Percentiles rank a stretch among this genome's conserved stretches.
phyloP scores from a whole-genome alignment of 2,329 filamentous ascomycete species.

The Colletotrichum orchidophilum region DNA sequence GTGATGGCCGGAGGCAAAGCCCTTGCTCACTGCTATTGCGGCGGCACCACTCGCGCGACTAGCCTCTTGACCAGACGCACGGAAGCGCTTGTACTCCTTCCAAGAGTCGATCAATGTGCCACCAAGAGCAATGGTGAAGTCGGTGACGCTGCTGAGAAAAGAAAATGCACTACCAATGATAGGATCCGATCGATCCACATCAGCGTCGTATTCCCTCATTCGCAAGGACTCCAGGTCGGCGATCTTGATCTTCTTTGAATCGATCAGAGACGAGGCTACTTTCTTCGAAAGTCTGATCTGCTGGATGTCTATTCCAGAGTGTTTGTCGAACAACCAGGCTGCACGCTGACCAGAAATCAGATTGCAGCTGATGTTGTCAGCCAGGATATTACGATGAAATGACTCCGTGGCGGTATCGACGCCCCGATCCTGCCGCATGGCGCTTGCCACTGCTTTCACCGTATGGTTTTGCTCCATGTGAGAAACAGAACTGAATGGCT shows the following conservation, averaged over 20 bases:
- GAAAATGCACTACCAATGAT: conserved; percentile 24
- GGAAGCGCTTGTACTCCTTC: conserved; percentile 26
- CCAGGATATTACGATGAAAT: conserved; percentile 49
- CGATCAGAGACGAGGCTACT: conserved; percentile 1
- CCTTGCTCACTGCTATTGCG: conserved; percentile 20
- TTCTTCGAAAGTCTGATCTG: conserved; percentile 11
- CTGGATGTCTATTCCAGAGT: conserved; percentile 37
- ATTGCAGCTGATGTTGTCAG: conserved; percentile 44
- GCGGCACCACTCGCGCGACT: conserved; percentile 12
- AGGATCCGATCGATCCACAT: conserved; percentile 44
- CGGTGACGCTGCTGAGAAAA: conserved; percentile 8
- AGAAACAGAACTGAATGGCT: conserved; percentile 46
- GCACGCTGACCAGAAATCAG: conserved; percentile 57
- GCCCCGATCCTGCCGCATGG: conserved; percentile 45
- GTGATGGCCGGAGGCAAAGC: conserved; percentile 39
- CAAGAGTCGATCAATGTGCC: conserved; percentile 32
- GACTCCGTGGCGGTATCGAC: conserved; percentile 43
- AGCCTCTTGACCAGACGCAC: conserved; percentile 12
- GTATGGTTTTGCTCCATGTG: conserved; percentile 40
- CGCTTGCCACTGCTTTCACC: conserved; percentile 44
- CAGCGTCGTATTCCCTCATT: conserved; percentile 36
- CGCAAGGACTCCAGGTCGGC: conserved; percentile 47
- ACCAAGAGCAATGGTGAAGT: conserved; percentile 28
- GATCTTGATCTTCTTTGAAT: background rate
- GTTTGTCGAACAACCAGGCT: conserved; percentile 53